Conservation (phyloP, 148 eudicot species). For the Pharnaceum exiguum region DNA sequence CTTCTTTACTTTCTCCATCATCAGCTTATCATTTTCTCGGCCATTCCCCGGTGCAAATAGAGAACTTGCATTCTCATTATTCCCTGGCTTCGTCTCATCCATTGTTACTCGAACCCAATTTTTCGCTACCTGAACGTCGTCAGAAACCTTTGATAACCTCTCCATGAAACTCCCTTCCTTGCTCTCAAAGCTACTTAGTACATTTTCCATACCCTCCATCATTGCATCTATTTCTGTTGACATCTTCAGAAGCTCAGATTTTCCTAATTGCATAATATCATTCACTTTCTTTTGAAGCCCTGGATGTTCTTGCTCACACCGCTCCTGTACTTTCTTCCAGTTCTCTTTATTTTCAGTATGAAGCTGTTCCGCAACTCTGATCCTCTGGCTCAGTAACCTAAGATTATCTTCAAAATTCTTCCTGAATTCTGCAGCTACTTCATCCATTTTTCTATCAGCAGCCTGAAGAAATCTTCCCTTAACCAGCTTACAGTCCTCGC, state of each 20-base stretch:
- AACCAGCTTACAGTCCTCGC: conserved; percentile 25
- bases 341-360: conserved; percentile 63
- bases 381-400: conserved; percentile 58
- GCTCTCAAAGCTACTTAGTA: conserved; percentile 36
- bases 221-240: conserved; percentile 34
- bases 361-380: conserved; percentile 72
- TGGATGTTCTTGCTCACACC: conserved; percentile 38
- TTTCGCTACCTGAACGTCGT: conserved; percentile 54
- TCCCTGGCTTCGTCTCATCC: conserved; percentile 32
- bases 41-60: conserved; percentile 28
- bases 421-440: conserved; percentile 49
- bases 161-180: conserved; percentile 37
- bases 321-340: conserved; percentile 32
- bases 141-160: conserved; percentile 41
- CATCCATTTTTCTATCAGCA: conserved; percentile 62
- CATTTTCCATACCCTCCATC: conserved; percentile 29
- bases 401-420: conserved; percentile 62
- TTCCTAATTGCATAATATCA: conserved; percentile 11
- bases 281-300: conserved; percentile 22
- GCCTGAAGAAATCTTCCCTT: conserved; percentile 32
- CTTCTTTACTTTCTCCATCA: conserved; percentile 41
- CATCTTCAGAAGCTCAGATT: conserved; percentile 29
- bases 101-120: conserved; percentile 51
- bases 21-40: conserved; percentile 41
- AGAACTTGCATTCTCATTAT: conserved; percentile 20